These are phyloP conservation scores for Claviceps arundinis DNA, from an alignment of 2,329 filamentous ascomycete species.

Conservation along the genomic window DNA sequence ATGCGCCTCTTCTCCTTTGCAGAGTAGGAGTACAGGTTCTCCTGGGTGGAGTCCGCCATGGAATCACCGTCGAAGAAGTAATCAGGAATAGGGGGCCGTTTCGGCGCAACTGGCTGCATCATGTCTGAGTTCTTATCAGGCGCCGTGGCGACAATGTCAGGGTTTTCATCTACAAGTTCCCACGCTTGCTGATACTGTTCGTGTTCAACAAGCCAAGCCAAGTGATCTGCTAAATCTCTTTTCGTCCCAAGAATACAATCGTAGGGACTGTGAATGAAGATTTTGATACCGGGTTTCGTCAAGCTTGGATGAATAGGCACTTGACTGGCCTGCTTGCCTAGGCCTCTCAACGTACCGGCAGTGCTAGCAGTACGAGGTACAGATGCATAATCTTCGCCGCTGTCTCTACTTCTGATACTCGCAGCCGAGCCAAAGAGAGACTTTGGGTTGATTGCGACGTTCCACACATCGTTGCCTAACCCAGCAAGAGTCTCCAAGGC, in stretches of 20 bases:
- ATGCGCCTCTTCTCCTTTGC: conserved; percentile 84
- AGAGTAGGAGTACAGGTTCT: conserved; percentile 47
- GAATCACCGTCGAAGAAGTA: conserved; percentile 63
- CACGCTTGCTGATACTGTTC: conserved; percentile 75
- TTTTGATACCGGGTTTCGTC: conserved; percentile 47
- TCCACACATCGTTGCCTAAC: conserved; percentile 69
- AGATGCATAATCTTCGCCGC: conserved; percentile 43
- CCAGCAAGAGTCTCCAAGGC: conserved; percentile 65
- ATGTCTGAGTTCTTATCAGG: conserved; percentile 27
- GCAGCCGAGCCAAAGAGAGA: conserved; percentile 77
- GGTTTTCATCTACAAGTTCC: conserved; percentile 79
- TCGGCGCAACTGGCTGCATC: conserved; percentile 27
- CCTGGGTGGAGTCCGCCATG: conserved; percentile 43
- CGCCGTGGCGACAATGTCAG: conserved; percentile 47
- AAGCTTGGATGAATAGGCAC: conserved; percentile 39
- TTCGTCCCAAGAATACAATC: conserved; percentile 91
- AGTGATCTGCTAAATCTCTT: conserved; percentile 71
- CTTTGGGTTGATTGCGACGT: conserved; percentile 77
- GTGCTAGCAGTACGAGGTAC: conserved; percentile 29
- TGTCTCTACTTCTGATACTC: conserved; percentile 53
- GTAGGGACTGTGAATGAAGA: conserved; percentile 93
- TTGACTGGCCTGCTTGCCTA: conserved; percentile 11
- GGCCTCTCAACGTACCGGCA: conserved; percentile 15
- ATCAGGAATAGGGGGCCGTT: conserved; percentile 28
- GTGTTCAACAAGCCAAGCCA: conserved; percentile 73